Base-by-base conservation (phyloP, 345 rosid genomes). In the Anacardium occidentale region DNA sequence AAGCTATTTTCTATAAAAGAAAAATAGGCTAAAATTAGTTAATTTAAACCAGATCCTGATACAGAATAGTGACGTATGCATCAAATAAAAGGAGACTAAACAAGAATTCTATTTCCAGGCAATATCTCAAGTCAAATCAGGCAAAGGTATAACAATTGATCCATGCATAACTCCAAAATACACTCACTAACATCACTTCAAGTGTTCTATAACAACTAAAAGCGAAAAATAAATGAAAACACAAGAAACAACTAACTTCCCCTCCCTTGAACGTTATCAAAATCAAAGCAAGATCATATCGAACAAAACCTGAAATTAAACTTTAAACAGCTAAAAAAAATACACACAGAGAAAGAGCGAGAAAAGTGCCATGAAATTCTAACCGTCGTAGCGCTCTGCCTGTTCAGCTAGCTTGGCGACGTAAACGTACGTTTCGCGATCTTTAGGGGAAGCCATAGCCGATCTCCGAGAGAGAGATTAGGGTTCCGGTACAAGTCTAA, bases 321-420 rank as follows among this genome's bases (percentile, higher is more conserved):
- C 15, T 54, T 15, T 4, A 18, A 29, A 66, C 64, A 11, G n/a
- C 42, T 25, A 52, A 14, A 24, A 9, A 34, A 57, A 54, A 51
- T 3, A 47, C 11, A 47, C 51, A 47, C 51, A 29, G 3, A 29
- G 32, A 29, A 29, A 1, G 32, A 29, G 32, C 32, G 3, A 29
- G 32, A 29, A 1, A 29, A 47, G 32, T 50, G 57, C 29, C 0
- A 15, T 13, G 12, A 70, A n/a, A 48, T 15, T 24, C 64, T 54
- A 54, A 83, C 85, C 87, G 26, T 84, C 87, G 68, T 84, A 84
- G 34, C 87, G 85, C 74, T 84, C 87, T 11, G 87, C 87, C 69
- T 84, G 87, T 75, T 82, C 85, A 57, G 85, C 82, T 48, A 82
- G 81, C 79, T 82, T 82, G 58, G 85, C 85, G 68, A 74, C 74